These are phyloP conservation scores for Papilionanthe hybrid DNA, from an alignment of 116 monocot genomes.

Conservation along the genomic window DNA sequence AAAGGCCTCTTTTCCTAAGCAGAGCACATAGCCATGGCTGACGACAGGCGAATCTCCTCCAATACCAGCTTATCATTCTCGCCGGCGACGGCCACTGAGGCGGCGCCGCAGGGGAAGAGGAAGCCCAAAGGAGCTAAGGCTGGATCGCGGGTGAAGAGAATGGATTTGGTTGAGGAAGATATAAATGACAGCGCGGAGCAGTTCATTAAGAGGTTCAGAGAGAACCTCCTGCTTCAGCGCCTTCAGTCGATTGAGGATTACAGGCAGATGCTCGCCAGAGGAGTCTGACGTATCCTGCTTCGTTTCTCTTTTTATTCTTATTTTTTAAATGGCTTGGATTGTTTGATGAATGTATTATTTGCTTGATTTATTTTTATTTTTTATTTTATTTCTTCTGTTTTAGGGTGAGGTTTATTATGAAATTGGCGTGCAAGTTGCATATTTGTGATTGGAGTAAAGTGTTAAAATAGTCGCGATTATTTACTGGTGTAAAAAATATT, in stretches of 20 bases:
- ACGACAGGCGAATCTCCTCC: not conserved
- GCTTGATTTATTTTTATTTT: no score
- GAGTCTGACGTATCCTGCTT: slow-evolving; percentile 3
- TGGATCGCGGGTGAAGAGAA: not conserved
- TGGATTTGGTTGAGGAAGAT: slow-evolving; percentile 8
- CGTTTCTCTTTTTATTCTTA: not conserved
- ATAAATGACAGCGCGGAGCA: slow-evolving; percentile 32
- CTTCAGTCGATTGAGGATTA: slow-evolving; percentile 40
- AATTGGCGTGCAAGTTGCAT: no score
- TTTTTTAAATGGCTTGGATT: not conserved
- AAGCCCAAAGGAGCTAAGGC: no score
- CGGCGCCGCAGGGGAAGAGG: not conserved
- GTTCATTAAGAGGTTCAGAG: slow-evolving; percentile 37
- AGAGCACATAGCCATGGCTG: not conserved
- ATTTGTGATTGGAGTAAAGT: no score
- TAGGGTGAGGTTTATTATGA: no score
- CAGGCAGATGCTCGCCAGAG: slow-evolving; percentile 39
- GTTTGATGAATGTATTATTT: no score
- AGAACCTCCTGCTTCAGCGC: slow-evolving; percentile 31
- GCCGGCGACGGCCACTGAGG: not conserved
- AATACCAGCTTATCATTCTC: not conserved
- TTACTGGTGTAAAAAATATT: no score
- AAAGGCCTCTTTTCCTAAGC: not conserved
- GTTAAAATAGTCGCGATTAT: no score
- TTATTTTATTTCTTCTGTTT: no score